These are phyloP conservation scores for Ceriops decandra DNA, from an alignment of 345 rosid genomes.

Conservation along the genomic window DNA sequence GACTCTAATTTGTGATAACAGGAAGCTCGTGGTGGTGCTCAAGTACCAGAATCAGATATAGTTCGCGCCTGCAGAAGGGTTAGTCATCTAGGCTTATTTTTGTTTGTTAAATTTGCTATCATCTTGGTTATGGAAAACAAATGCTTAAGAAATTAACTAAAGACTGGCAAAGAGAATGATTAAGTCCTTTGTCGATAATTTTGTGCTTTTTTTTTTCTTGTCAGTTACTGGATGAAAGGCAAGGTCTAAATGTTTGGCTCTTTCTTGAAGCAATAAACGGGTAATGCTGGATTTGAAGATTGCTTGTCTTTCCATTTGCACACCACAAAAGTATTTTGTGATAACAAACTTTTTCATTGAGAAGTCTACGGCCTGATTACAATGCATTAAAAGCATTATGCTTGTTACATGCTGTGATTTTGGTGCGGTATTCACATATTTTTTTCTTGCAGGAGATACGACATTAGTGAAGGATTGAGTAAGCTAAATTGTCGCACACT, in stretches of 20 bases:
- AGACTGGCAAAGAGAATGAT: background rate
- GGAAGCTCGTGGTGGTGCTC: slow-evolving; percentile 28
- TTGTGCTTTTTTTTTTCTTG: slow-evolving; percentile 1
- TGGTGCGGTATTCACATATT: background rate
- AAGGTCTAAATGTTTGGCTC: slow-evolving; percentile 21
- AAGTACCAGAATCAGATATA: slow-evolving; percentile 27
- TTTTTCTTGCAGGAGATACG: slow-evolving; percentile 62
- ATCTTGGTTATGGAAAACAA: slow-evolving; percentile 2
- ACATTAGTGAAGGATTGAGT: slow-evolving; percentile 68
- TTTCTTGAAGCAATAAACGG: slow-evolving; percentile 26
- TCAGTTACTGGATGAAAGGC: slow-evolving; percentile 33
- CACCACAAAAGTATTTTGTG: background rate
- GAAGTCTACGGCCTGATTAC: background rate
- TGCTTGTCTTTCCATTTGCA: background rate
- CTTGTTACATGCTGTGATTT: background rate
- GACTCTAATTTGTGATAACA: slow-evolving; percentile 18
- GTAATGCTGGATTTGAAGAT: slow-evolving; percentile 28
- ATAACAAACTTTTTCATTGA: background rate
- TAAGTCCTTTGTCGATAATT: background rate
- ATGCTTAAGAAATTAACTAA: background rate
- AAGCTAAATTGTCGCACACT: slow-evolving; percentile 72
- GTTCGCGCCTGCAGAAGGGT: slow-evolving; percentile 30
- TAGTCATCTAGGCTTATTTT: slow-evolving; percentile 9
- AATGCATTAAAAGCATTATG: background rate
- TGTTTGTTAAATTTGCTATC: background rate